phyloP scores from a whole-genome alignment of 2,329 filamentous ascomycete genomes.

The Microsporum ferrugineum region DNA sequence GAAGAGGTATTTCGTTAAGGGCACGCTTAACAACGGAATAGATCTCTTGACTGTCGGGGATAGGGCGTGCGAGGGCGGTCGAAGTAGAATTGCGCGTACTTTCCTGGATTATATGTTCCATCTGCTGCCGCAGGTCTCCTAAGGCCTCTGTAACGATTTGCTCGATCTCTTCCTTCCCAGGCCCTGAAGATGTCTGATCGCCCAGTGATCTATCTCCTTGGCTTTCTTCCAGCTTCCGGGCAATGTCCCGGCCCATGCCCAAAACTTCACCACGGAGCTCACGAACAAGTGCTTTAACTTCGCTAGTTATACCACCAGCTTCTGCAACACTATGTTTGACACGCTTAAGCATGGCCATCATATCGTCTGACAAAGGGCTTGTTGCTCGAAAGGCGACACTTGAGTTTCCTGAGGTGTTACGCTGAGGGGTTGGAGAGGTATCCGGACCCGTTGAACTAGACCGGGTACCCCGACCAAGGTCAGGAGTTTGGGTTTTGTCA shows the following conservation, averaged over 20 bases:
- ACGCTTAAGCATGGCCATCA: conserved; percentile 68
- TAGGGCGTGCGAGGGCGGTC: conserved; percentile 50
- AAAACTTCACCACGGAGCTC: conserved; percentile 86
- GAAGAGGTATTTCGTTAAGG: conserved; percentile 45
- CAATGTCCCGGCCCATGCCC: conserved; percentile 86
- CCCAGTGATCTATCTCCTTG: conserved; percentile 37
- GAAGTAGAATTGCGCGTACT: conserved; percentile 58
- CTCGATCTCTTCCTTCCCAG: conserved; percentile 58
- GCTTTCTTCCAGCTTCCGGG: conserved; percentile 61
- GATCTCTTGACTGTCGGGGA: conserved; percentile 70
- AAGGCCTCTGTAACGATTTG: conserved; percentile 71
- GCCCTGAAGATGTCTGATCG: conserved; percentile 36
- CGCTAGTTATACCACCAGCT: conserved; percentile 76
- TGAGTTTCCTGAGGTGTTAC: neutral
- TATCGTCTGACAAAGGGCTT: conserved; percentile 56
- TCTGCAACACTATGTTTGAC: conserved; percentile 88
- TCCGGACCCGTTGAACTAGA: neutral
- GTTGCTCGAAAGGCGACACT: conserved; percentile 25
- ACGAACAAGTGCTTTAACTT: conserved; percentile 80
- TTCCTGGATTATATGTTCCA: conserved; percentile 68
- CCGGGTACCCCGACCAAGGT: conserved; percentile 26
- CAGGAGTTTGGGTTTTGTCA: conserved; percentile 24
- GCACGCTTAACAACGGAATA: conserved; percentile 75
- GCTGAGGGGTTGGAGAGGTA: neutral
- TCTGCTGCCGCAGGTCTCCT: conserved; percentile 69